phyloP scores from a whole-genome alignment of 495 filamentous ascomycete species.

The Hypoxylon crocopeplum region DNA sequence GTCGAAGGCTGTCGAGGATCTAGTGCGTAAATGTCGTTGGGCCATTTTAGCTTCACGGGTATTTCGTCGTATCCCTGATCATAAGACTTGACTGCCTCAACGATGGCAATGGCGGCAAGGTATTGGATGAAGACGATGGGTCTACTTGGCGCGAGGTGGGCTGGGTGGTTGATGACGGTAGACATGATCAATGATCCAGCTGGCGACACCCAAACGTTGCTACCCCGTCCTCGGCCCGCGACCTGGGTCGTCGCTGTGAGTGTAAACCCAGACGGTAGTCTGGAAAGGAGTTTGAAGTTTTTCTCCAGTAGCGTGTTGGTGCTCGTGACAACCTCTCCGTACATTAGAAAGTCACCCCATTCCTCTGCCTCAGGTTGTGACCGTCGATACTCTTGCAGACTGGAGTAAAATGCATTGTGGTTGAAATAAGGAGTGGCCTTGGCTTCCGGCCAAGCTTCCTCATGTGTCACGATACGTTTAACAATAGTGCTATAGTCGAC shows the following conservation, averaged over 20 bases:
- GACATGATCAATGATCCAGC: slow-evolving; percentile 87
- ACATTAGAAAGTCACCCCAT: slow-evolving; percentile 82
- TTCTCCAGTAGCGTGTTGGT: slow-evolving; percentile 96
- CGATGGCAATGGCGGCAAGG: slow-evolving; percentile 86
- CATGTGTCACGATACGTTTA: slow-evolving; percentile 76
- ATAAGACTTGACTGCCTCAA: slow-evolving; percentile 84
- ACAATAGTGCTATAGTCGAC: slow-evolving; percentile 76
- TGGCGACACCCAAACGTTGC: slow-evolving; percentile 94
- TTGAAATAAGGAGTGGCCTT: slow-evolving; percentile 90
- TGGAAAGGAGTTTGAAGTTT: slow-evolving; percentile 78
- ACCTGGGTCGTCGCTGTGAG: slow-evolving; percentile 91
- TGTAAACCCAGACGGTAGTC: slow-evolving; percentile 82
- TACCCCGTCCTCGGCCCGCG: slow-evolving; percentile 88
- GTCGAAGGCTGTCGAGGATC: slow-evolving; percentile 67
- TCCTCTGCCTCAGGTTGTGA: slow-evolving; percentile 58
- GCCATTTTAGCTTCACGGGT: slow-evolving; percentile 93
- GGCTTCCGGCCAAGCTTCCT: slow-evolving; percentile 69
- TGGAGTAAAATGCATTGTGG: slow-evolving; percentile 78
- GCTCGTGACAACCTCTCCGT: slow-evolving; percentile 92
- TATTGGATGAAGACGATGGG: slow-evolving; percentile 97
- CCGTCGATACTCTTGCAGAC: slow-evolving; percentile 69
- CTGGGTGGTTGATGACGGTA: slow-evolving; percentile 80
- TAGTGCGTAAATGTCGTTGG: slow-evolving; percentile 91
- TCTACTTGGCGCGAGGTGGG: slow-evolving; percentile 70
- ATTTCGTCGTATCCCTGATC: slow-evolving; percentile 70